Evolutionary conservation across 345 rosid species (phyloP), one percentile per base, ranked within the genome.

Genomic region (Arabidopsis suecica): DNA sequence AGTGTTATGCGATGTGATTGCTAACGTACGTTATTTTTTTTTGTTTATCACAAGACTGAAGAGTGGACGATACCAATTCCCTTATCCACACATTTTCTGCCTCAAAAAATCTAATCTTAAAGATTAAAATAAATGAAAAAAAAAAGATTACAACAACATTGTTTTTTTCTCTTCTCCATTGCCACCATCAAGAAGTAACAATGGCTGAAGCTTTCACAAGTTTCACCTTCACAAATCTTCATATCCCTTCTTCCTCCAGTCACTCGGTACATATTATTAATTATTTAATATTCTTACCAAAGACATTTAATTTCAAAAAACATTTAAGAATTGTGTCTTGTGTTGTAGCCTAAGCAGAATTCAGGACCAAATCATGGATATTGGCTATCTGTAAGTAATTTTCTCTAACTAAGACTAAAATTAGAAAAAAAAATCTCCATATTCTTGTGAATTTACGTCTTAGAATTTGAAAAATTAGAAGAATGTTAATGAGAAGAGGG

Each of bases 131-230:
- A 47, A 1, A 40, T 5, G 18, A 62, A 62, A 9, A 1, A 63
- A 22, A 33, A 38, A 20, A 40, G 32, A 23, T 68, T 69, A 69
- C n/a, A 40, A 13, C 33, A 18, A 62, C 22, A 20, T 44, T 25
- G 28, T 33, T 23, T 40, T 38, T 47, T 28, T 55, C 48, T 14
- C 22, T 60, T 50, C 11, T 3, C 37, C 33, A 33, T 73, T 44
- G 59, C 20, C 25, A 62, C 36, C 33, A 69, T 30, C 69, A 33
- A 44, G 30, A 48, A 71, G 66, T 72, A 78, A 63, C 45, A 77
- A 86, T 86, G 94, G 88, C 87, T 5, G 79, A 85, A 80, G 84
- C 89, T 69, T 67, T 83, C 36, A 68, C 80, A 76, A 84, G 86
- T 75, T 85, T 79, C 78, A 69, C 85, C 60, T 68, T 86, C 70